These are phyloP conservation scores for Colletotrichum tropicicola DNA, from an alignment of 2,329 filamentous ascomycete genomes.

Conservation along the genomic window DNA sequence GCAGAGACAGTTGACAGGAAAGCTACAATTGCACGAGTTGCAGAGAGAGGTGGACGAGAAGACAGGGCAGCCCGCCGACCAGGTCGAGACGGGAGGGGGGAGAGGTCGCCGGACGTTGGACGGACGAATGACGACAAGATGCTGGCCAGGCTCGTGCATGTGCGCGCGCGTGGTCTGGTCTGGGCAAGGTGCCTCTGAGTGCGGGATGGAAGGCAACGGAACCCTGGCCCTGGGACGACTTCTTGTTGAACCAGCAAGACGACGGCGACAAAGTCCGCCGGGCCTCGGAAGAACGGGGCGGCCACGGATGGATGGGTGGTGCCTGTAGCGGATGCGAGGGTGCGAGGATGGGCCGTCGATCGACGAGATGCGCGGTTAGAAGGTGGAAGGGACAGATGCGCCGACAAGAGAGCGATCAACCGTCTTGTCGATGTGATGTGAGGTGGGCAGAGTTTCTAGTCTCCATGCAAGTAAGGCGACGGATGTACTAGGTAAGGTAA, in stretches of 20 bases:
- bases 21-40: not conserved
- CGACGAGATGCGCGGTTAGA: too few relatives aligned
- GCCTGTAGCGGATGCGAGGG: too few relatives aligned
- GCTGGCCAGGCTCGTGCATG: not conserved
- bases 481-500: not conserved
- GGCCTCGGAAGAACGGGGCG: not conserved
- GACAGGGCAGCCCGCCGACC: not conserved
- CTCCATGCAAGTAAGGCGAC: too few relatives aligned
- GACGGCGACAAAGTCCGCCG: not conserved
- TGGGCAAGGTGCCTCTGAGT: not conserved
- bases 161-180: not conserved
- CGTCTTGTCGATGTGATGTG: too few relatives aligned
- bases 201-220: constrained; percentile 10
- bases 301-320: not conserved
- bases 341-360: too few relatives aligned
- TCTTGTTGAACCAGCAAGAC: not conserved
- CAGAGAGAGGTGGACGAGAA: not conserved
- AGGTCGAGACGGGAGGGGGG: constrained; percentile 5
- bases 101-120: constrained; percentile 13
- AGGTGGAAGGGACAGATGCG: too few relatives aligned
- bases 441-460: not conserved
- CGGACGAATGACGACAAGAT: constrained; percentile 26
- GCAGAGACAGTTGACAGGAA: constrained; percentile 1
- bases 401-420: too few relatives aligned
- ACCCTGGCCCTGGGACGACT: constrained; percentile 2